Percentiles rank a stretch among this genome's conserved stretches.
These are phyloP conservation scores for Saturnispora sekii DNA, from an alignment of 805 yeast genomes.

Conservation along the genomic window DNA sequence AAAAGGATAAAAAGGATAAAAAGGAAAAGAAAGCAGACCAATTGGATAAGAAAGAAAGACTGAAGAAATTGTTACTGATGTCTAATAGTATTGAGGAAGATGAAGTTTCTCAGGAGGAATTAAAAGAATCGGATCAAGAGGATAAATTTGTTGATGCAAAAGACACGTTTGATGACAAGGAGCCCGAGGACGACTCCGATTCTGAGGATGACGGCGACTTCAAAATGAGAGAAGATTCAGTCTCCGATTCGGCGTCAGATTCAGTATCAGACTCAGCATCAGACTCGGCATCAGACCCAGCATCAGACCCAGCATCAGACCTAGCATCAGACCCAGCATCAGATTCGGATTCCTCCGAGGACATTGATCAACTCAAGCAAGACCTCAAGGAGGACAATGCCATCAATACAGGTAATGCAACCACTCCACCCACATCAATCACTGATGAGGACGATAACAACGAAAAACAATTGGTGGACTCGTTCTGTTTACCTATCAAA, in stretches of 20 bases:
- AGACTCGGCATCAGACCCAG: no score
- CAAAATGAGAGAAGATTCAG: slow-evolving; percentile 17
- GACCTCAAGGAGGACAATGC: slow-evolving; percentile 20
- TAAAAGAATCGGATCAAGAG: background rate
- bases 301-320: slow-evolving; percentile 21
- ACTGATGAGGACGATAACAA: slow-evolving; percentile 23
- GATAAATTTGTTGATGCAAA: slow-evolving; percentile 7
- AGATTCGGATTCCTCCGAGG: background rate
- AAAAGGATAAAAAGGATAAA: slow-evolving; percentile 33
- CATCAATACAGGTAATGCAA: background rate
- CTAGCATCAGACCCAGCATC: slow-evolving; percentile 2
- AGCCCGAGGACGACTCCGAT: background rate
- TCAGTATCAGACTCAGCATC: slow-evolving; percentile 2
- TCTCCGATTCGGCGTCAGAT: slow-evolving; percentile 20
- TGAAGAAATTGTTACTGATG: slow-evolving; percentile 9
- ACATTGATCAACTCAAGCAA: slow-evolving; percentile 16
- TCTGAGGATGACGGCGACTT: background rate
- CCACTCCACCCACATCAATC: slow-evolving; percentile 8
- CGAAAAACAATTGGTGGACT: slow-evolving; percentile 8
- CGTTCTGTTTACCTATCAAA: slow-evolving; percentile 12
- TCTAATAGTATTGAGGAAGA: slow-evolving; percentile 6
- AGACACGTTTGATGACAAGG: slow-evolving; percentile 1
- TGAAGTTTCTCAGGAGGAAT: slow-evolving; percentile 2
- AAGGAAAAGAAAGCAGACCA: background rate
- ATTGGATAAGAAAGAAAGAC: slow-evolving; percentile 5